Evolutionary conservation across 2,329 filamentous ascomycete genomes (phyloP), one percentile per base, ranked within the genome.

Genomic region (Albifimbria verrucaria): DNA sequence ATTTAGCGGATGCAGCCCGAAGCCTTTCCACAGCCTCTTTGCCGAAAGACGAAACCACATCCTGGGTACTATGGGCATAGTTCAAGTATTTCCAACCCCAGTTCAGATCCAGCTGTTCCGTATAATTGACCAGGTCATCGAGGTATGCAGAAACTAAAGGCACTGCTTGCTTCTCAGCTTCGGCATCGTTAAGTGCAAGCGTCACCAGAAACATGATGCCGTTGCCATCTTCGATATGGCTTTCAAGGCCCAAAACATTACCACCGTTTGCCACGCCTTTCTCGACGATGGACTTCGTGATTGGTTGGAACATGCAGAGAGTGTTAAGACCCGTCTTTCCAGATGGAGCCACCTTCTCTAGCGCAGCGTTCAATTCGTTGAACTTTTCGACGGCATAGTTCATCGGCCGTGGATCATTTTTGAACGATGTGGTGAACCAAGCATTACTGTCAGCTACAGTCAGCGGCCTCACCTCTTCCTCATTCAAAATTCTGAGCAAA

Each of bases 51-150:
- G 60, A 43, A 9, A 77, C 61, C 2, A 68, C 66, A 26, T 73
- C 63, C 59, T 78, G 74, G 18, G 60, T 64, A 2, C 59, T 54
- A 43, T 71, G 64, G 2, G 74, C 74, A 48, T 79, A 78, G 61
- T 79, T 77, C 49, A 77, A 62, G 49, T 76, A 79, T 45, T 60
- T 62, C 64, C 65, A 68, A 4, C 61, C 52, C 55, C 65, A 68
- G 7, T 57, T 58, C 4, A 64, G 52, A 0, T 57, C 61, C 18
- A 65, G 51, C 44, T 63, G 59, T 45, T 58, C 56, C 0, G 65
- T 58, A 43, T 63, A 64, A 1, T 51, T 53, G 41, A 67, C 64
- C 7, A 72, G 55, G 2, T 65, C 62, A 51, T 70, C 49, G 53
- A 70, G 25, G 12, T 71, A 73, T 2, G 59, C 58, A 32, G 64